Percentiles rank a stretch among this genome's conserved stretches.
phyloP scores from a whole-genome alignment of 768 basidiomycete genomes.

The Termitomyces sp. region DNA sequence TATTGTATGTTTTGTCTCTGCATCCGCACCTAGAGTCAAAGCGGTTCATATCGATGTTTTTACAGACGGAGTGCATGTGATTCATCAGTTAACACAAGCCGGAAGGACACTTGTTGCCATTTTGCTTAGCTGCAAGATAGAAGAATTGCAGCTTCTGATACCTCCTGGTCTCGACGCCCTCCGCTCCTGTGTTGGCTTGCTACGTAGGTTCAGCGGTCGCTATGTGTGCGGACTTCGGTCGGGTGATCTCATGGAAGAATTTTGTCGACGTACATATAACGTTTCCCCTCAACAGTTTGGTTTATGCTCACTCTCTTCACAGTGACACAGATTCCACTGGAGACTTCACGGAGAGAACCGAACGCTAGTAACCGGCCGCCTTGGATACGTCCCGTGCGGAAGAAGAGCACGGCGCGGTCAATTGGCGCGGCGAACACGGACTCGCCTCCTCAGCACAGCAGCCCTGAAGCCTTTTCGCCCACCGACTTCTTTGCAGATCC shows the following conservation, averaged over 20 bases:
- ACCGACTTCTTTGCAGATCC: conserved; percentile 60
- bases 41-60: conserved; percentile 4
- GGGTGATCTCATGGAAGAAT: conserved; percentile 92
- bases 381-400: conserved; percentile 87
- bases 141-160: conserved; percentile 67
- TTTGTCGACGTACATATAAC: conserved; percentile 71
- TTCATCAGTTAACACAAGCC: conserved; percentile 92
- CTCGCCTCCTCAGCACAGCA: conserved; percentile 45
- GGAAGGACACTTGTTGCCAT: conserved; percentile 87
- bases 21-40: neutral
- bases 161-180: conserved; percentile 80
- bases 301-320: conserved; percentile 1
- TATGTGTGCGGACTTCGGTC: conserved; percentile 90
- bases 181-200: conserved; percentile 81
- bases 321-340: conserved; percentile 87
- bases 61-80: conserved; percentile 89
- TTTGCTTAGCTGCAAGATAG: conserved; percentile 83
- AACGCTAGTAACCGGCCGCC: conserved; percentile 55
- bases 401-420: conserved; percentile 53
- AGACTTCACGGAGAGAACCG: conserved; percentile 52
- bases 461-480: conserved; percentile 62
- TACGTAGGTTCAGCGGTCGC: conserved; percentile 83
- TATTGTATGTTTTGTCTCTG: conserved; percentile 61
- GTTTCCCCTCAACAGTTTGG: conserved; percentile 5
- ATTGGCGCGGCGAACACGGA: conserved; percentile 29